phyloP scores from a whole-genome alignment of 1,284 basidiomycete species.

The Cryptococcus maquisensis region DNA sequence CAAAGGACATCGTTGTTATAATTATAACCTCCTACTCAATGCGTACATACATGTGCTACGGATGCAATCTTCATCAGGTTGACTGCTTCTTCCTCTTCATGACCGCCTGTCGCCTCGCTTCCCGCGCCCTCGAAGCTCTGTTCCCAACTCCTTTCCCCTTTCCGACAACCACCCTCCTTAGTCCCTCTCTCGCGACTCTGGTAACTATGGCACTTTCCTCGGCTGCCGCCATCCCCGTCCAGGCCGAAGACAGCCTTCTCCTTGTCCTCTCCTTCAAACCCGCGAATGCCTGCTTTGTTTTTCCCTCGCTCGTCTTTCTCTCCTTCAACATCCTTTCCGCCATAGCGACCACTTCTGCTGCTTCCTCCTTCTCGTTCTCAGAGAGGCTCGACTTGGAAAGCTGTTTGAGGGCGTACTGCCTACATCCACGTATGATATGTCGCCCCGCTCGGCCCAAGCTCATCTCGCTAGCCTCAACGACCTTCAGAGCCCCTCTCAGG shows the following conservation, averaged over 20 bases:
- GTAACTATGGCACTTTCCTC: neutral
- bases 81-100: neutral
- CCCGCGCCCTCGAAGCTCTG: neutral
- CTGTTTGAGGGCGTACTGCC: constrained; percentile 2
- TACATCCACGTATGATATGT: constrained; percentile 5
- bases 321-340: neutral
- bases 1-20: too few species aligned
- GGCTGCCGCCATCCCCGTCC: neutral
- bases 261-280: neutral
- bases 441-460: constrained; percentile 1
- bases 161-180: neutral
- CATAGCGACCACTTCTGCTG: neutral
- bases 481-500: constrained; percentile 3
- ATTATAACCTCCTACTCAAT: too few species aligned
- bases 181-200: neutral
- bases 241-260: neutral
- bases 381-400: neutral
- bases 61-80: too few species aligned
- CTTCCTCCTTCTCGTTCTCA: neutral
- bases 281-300: neutral
- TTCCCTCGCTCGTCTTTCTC: neutral
- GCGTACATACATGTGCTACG: too few species aligned
- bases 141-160: neutral
- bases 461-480: neutral
- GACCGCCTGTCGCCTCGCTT: neutral